phyloP scores from a whole-genome alignment of 2,329 filamentous ascomycete species.

The Pestalotiopsis fici region DNA sequence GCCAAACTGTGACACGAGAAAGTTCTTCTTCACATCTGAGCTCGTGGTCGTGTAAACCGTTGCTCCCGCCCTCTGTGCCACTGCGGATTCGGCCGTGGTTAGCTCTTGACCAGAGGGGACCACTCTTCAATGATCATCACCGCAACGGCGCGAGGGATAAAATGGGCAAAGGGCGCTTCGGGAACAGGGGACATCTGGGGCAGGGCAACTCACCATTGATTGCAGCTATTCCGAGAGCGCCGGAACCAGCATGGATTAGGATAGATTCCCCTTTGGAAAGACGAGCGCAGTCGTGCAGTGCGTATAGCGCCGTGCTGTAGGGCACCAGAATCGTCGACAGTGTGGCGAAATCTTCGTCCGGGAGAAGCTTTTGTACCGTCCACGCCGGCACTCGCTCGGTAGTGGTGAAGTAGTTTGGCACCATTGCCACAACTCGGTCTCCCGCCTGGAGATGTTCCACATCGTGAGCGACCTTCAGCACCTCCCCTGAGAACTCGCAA shows the following conservation, averaged over 20 bases:
- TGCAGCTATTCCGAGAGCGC: conserved; percentile 15
- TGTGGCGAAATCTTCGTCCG: conserved; percentile 5
- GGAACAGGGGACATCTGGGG: no score
- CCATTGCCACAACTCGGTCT: conserved; percentile 12
- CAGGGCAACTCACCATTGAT: conserved; percentile 5
- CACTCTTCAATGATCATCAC: no score
- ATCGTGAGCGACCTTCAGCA: background rate
- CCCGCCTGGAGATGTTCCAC: background rate
- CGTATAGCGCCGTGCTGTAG: conserved; percentile 15
- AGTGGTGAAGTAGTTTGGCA: conserved; percentile 6
- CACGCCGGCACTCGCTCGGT: conserved; percentile 7
- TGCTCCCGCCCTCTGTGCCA: conserved; percentile 13
- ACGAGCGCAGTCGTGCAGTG: conserved; percentile 9
- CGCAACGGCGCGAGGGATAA: no score
- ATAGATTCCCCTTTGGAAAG: conserved; percentile 12
- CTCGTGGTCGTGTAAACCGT: conserved; percentile 13
- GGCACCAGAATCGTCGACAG: conserved; percentile 7
- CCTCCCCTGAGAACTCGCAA: conserved; percentile 7
- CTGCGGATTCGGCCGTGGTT: background rate
- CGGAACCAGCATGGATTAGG: conserved; percentile 15
- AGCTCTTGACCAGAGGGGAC: no score
- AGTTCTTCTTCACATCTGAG: conserved; percentile 9
- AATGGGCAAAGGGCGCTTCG: no score
- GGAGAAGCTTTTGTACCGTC: conserved; percentile 2
- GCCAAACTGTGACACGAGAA: no score